These are phyloP conservation scores for Cerioporus squamosus DNA, from an alignment of 1,284 basidiomycete species.

Conservation along the genomic window DNA sequence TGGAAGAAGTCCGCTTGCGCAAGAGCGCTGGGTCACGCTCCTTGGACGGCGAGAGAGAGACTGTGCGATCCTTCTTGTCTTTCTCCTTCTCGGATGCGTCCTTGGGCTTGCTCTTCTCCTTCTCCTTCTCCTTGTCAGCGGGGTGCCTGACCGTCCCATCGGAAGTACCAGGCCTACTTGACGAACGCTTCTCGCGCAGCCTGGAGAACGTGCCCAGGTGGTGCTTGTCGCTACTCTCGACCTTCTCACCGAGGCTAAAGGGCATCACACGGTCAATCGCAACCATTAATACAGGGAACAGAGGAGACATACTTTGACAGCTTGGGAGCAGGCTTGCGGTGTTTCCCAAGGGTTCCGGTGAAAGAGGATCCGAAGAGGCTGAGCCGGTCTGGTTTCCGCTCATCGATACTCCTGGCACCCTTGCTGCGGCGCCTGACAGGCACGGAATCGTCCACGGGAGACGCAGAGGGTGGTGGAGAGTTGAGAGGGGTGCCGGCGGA, in stretches of 20 bases:
- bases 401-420: constrained; percentile 56
- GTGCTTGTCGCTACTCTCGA: constrained; percentile 34
- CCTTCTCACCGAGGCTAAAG: constrained; percentile 27
- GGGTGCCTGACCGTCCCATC: constrained; percentile 32
- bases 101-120: constrained; percentile 4
- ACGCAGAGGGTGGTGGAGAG: constrained; percentile 25
- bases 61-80: constrained; percentile 9
- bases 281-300: not conserved
- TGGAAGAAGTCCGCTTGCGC: constrained; percentile 57
- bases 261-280: constrained; percentile 5
- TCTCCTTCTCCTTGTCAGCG: constrained; percentile 22
- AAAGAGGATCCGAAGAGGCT: constrained; percentile 79
- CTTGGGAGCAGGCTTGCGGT: constrained; percentile 81
- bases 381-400: constrained; percentile 60
- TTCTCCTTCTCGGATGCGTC: constrained; percentile 17
- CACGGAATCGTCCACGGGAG: constrained; percentile 26
- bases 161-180: constrained; percentile 41
- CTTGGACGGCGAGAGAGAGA: not conserved
- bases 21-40: constrained; percentile 38
- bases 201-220: constrained; percentile 52
- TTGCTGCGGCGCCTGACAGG: constrained; percentile 48
- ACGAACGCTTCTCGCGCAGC: constrained; percentile 39
- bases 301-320: constrained; percentile 53
- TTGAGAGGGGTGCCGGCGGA: constrained; percentile 28
- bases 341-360: constrained; percentile 59